A percentile compares a stretch with the other conserved stretches of the same genome.
Evolutionary conservation across 1,284 basidiomycete genomes (phyloP).

Genomic region (Sporisorium scitamineum): DNA sequence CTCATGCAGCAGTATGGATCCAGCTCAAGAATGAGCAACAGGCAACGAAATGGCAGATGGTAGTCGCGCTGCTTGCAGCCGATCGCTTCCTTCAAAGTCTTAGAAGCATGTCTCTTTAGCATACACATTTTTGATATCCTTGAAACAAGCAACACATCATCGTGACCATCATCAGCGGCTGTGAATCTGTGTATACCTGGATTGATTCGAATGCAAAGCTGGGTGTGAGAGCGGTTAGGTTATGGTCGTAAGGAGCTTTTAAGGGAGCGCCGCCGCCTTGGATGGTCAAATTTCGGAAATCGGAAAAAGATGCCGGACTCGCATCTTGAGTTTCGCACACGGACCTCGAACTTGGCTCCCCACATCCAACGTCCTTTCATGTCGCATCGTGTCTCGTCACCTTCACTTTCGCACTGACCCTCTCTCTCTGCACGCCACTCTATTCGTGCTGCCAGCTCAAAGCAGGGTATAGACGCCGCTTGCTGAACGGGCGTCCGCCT

Average conservation of each 20-base stretch:
- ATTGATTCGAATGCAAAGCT: background rate
- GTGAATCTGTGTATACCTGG: no score
- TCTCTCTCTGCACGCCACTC: background rate
- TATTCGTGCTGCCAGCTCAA: background rate
- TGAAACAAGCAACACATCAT: background rate
- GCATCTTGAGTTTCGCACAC: background rate
- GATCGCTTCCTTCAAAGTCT: background rate
- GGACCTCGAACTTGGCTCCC: slow-evolving; percentile 10
- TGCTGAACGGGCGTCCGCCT: no score
- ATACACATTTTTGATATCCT: slow-evolving; percentile 11
- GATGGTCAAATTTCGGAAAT: slow-evolving; percentile 4
- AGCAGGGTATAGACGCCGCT: background rate
- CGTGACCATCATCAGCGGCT: no score
- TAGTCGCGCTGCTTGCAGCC: slow-evolving; percentile 6
- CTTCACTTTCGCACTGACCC: no score
- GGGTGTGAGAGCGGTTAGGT: background rate
- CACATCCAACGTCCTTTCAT: background rate
- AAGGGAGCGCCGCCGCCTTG: background rate
- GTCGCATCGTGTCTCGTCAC: background rate
- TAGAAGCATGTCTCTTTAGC: background rate
- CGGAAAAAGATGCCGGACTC: slow-evolving; percentile 3
- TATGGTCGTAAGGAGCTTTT: no score
- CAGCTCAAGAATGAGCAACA: background rate
- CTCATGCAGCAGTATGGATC: slow-evolving; percentile 24
- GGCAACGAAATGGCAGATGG: slow-evolving; percentile 17